Evolutionary conservation across 1,139 yeast genomes (phyloP).

Genomic region (Taiozyma sp.): DNA sequence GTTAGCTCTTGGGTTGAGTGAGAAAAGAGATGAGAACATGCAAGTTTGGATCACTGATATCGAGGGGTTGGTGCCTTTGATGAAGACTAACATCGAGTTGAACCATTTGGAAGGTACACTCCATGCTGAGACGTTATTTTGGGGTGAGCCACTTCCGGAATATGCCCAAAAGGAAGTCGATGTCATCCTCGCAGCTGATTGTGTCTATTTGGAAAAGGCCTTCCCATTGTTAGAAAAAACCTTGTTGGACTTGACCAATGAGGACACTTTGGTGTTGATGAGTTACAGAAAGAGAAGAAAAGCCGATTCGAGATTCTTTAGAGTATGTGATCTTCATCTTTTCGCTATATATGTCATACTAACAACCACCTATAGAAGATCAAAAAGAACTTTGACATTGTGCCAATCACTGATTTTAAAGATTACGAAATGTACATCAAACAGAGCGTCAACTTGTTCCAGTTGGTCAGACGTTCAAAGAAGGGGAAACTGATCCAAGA

Average conservation of each 20-base stretch:
- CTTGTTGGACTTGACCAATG: constrained; percentile 37
- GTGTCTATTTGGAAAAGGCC: constrained; percentile 50
- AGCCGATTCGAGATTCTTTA: constrained; percentile 48
- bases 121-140: constrained; percentile 37
- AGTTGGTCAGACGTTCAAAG: constrained; percentile 24
- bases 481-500: not conserved
- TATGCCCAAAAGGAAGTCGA: constrained; percentile 33
- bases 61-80: constrained; percentile 38
- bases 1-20: constrained; percentile 27
- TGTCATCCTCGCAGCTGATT: constrained; percentile 50
- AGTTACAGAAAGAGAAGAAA: constrained; percentile 48
- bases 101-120: constrained; percentile 34
- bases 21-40: constrained; percentile 24
- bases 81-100: constrained; percentile 38
- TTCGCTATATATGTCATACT: constrained; percentile 2
- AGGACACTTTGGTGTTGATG: constrained; percentile 34
- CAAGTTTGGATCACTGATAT: constrained; percentile 40
- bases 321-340: constrained; percentile 4
- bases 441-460: constrained; percentile 38
- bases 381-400: constrained; percentile 32
- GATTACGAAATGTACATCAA: constrained; percentile 23
- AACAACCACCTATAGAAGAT: constrained; percentile 16
- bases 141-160: constrained; percentile 42
- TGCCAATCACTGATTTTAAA: constrained; percentile 27
- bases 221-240: constrained; percentile 48